Evolutionary conservation across 306 rosid species (phyloP).

Genomic region (Malus orientalis): DNA sequence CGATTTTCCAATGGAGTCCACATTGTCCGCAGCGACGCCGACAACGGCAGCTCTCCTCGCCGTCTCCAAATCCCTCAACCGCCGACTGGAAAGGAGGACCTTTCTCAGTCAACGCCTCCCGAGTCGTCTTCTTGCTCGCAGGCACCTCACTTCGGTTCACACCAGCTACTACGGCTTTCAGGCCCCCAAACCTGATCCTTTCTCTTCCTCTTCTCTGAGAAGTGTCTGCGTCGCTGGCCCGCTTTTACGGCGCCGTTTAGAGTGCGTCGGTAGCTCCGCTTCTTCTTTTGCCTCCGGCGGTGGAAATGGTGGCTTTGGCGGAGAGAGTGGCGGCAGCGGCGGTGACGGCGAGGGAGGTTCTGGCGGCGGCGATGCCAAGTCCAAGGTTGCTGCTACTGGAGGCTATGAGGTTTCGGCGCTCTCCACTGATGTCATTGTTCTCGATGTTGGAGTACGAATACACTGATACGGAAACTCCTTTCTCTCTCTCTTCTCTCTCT

Average conservation of each 20-base stretch:
- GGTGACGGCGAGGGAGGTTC: slow-evolving; percentile 40
- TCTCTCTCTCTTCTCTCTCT: background rate
- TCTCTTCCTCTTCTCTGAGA: slow-evolving; percentile 19
- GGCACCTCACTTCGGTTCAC: slow-evolving; percentile 22
- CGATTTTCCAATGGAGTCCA: slow-evolving; percentile 51
- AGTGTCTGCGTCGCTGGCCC: slow-evolving; percentile 17
- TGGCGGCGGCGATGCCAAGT: slow-evolving; percentile 35
- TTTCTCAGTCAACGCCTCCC: slow-evolving; percentile 20
- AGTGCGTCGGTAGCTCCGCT: slow-evolving; percentile 52
- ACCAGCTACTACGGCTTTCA: slow-evolving; percentile 10
- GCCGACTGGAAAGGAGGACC: slow-evolving; percentile 18
- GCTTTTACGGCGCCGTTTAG: slow-evolving; percentile 25
- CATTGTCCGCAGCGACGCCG: slow-evolving; percentile 26
- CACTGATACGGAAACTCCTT: background rate
- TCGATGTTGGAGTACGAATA: slow-evolving; percentile 74
- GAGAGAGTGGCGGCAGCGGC: slow-evolving; percentile 28
- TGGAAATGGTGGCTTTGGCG: slow-evolving; percentile 46
- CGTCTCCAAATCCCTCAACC: slow-evolving; percentile 44
- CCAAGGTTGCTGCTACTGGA: slow-evolving; percentile 40
- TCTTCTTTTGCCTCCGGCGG: slow-evolving; percentile 53
- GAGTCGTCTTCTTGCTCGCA: slow-evolving; percentile 27
- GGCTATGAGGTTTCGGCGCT: slow-evolving; percentile 46
- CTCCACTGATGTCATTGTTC: slow-evolving; percentile 62
- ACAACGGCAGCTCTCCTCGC: slow-evolving; percentile 38
- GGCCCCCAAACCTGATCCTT: background rate